Evolutionary conservation across 106 monocot species (phyloP).

Genomic region (Iris macrosiphon): DNA sequence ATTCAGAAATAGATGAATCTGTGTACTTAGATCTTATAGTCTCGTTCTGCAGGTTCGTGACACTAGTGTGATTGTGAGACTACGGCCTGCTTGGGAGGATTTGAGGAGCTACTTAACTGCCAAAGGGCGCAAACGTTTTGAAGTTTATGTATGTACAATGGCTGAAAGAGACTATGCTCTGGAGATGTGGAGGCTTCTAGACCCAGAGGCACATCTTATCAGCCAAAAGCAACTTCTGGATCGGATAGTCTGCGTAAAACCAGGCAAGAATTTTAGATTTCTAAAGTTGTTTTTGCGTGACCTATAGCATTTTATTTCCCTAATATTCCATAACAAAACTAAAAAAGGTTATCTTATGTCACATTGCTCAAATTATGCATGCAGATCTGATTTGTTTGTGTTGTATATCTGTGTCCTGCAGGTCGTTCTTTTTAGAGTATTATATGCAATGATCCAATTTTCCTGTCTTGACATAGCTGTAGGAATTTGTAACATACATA

Average conservation of each 20-base stretch:
- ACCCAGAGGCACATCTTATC: slow-evolving; percentile 78
- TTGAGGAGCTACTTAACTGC: slow-evolving; percentile 88
- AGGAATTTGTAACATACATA: too few species aligned
- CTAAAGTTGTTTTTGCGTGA: slow-evolving; percentile 2
- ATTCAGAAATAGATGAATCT: too few species aligned
- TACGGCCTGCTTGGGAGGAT: slow-evolving; percentile 96
- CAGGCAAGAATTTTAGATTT: slow-evolving; percentile 42
- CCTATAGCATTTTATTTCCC: not conserved
- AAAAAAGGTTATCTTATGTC: not conserved
- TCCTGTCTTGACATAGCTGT: too few species aligned
- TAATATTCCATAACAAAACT: too few species aligned
- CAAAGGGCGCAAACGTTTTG: slow-evolving; percentile 95
- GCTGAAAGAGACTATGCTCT: slow-evolving; percentile 97
- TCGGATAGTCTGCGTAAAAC: slow-evolving; percentile 84
- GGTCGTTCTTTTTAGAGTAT: too few species aligned
- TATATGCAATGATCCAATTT: too few species aligned
- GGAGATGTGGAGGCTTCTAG: slow-evolving; percentile 99
- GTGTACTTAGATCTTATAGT: not conserved
- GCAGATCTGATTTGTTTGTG: too few species aligned
- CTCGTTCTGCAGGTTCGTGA: slow-evolving; percentile 55
- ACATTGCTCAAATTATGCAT: too few species aligned
- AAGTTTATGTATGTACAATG: slow-evolving; percentile 98
- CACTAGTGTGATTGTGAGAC: slow-evolving; percentile 88
- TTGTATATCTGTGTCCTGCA: too few species aligned
- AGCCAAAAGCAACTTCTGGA: slow-evolving; percentile 48